phyloP scores from a whole-genome alignment of 371 early-diverging fungal species.

The Rhizomucor miehei region DNA sequence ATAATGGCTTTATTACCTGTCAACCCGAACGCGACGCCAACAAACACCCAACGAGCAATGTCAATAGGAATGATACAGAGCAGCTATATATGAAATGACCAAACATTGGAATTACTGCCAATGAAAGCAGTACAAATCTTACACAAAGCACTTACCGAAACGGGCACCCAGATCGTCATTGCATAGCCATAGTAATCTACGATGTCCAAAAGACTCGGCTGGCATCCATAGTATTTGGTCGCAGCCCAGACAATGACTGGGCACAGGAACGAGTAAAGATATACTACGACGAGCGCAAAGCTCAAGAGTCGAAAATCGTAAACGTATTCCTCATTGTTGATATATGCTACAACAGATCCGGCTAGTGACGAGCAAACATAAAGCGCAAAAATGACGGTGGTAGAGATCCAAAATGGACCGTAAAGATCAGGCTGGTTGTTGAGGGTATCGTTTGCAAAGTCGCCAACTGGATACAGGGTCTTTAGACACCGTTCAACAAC shows the following conservation, averaged over 20 bases:
- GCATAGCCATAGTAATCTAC: slow-evolving; percentile 90
- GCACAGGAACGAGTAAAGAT: slow-evolving; percentile 73
- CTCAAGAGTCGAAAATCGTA: slow-evolving; percentile 84
- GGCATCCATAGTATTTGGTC: slow-evolving; percentile 82
- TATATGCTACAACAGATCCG: slow-evolving; percentile 74
- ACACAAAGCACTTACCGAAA: slow-evolving; percentile 80
- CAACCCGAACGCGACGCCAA: slow-evolving; percentile 55
- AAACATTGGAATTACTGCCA: not conserved
- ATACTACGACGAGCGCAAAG: slow-evolving; percentile 77
- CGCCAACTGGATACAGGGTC: slow-evolving; percentile 46
- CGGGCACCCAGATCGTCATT: slow-evolving; percentile 88
- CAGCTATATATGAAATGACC: slow-evolving; percentile 35
- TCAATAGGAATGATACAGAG: slow-evolving; percentile 68
- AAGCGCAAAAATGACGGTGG: slow-evolving; percentile 87
- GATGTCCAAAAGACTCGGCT: slow-evolving; percentile 78
- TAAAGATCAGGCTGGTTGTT: slow-evolving; percentile 49
- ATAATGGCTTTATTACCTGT: slow-evolving; percentile 36
- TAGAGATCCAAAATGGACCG: slow-evolving; percentile 93
- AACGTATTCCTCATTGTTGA: slow-evolving; percentile 46
- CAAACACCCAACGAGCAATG: slow-evolving; percentile 64
- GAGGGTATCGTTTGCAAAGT: slow-evolving; percentile 44
- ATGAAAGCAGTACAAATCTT: not conserved
- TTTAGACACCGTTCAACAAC: slow-evolving; percentile 51
- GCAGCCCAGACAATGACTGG: slow-evolving; percentile 79
- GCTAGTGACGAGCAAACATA: slow-evolving; percentile 91